Conservation (phyloP, 257 asterid species). For the Penstemon eatonii region DNA sequence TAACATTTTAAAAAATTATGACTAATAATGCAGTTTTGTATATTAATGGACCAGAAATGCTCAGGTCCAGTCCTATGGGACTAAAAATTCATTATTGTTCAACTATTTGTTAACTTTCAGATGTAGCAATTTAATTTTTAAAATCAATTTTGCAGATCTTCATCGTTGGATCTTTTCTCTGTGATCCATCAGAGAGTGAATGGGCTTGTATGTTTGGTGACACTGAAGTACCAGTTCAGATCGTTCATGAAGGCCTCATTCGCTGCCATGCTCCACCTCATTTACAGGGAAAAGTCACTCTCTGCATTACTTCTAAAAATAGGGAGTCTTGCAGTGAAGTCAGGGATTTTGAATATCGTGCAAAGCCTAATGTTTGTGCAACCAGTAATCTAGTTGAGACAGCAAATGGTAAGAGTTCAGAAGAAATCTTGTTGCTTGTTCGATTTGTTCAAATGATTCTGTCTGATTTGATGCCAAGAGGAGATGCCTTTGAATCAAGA, state of each 20-base stretch:
- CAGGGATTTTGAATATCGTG: slow-evolving; percentile 77
- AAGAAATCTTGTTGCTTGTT: slow-evolving; percentile 73
- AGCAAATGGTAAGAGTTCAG: slow-evolving; percentile 49
- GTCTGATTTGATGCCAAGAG: slow-evolving; percentile 44
- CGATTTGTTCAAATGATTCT: slow-evolving; percentile 80
- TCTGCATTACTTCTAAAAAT: slow-evolving; percentile 76
- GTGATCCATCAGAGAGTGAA: slow-evolving; percentile 58
- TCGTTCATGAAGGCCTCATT: slow-evolving; percentile 83
- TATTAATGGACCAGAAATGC: too few species aligned
- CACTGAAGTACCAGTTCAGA: slow-evolving; percentile 80
- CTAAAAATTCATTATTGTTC: too few species aligned
- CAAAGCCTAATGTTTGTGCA: slow-evolving; percentile 41
- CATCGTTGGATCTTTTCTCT: slow-evolving; percentile 80
- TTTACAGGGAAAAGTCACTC: slow-evolving; percentile 67
- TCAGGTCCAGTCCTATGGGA: too few species aligned
- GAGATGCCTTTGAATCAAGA: slow-evolving; percentile 44
- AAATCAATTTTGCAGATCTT: slow-evolving; percentile 57
- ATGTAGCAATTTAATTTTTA: slow-evolving; percentile 24
- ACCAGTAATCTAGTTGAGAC: slow-evolving; percentile 42
- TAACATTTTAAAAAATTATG: too few species aligned
- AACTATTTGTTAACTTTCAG: neutral
- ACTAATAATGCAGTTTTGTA: too few species aligned
- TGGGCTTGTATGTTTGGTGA: slow-evolving; percentile 97
- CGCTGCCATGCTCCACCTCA: slow-evolving; percentile 78
- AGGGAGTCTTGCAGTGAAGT: slow-evolving; percentile 83